A percentile compares a stretch with the other conserved stretches of the same genome.
Evolutionary conservation across 148 eudicot species (phyloP).

Genomic region (Nepenthes gracilis): DNA sequence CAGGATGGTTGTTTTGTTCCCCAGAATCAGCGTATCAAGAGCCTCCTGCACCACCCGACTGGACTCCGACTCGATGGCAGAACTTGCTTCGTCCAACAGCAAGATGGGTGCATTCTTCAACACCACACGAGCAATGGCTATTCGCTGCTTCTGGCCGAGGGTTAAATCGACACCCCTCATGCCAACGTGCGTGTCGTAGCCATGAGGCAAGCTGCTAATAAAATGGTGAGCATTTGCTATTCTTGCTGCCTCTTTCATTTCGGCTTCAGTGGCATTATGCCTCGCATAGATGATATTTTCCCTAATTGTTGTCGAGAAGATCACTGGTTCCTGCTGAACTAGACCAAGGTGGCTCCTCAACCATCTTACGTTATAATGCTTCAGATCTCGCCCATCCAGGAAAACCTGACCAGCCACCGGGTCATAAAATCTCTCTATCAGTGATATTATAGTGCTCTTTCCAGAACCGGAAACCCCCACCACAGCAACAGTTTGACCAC

Average conservation of each 20-base stretch:
- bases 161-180: constrained; percentile 98
- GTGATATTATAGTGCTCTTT: constrained; percentile 93
- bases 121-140: constrained; percentile 91
- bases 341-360: constrained; percentile 89
- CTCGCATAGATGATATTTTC: constrained; percentile 96
- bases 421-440: constrained; percentile 86
- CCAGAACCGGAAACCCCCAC: constrained; percentile 99
- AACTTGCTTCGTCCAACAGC: constrained; percentile 92
- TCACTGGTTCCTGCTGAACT: constrained; percentile 94
- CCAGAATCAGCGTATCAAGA: constrained; percentile 86
- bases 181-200: constrained; percentile 95
- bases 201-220: constrained; percentile 94
- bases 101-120: constrained; percentile 92
- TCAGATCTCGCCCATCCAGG: constrained; percentile 84
- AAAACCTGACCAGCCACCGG: constrained; percentile 85
- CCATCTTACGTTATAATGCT: constrained; percentile 84
- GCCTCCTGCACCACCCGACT: constrained; percentile 98
- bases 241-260: constrained; percentile 98
- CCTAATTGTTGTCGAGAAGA: constrained; percentile 84
- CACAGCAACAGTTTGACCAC: constrained; percentile 96
- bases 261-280: constrained; percentile 98
- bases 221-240: constrained; percentile 98
- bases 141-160: constrained; percentile 93
- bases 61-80: constrained; percentile 93
- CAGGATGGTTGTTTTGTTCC: constrained; percentile 85